A percentile compares a stretch with the other conserved stretches of the same genome.
Evolutionary conservation across 306 rosid species (phyloP).

Genomic region (Pachyrhizus erosus): DNA sequence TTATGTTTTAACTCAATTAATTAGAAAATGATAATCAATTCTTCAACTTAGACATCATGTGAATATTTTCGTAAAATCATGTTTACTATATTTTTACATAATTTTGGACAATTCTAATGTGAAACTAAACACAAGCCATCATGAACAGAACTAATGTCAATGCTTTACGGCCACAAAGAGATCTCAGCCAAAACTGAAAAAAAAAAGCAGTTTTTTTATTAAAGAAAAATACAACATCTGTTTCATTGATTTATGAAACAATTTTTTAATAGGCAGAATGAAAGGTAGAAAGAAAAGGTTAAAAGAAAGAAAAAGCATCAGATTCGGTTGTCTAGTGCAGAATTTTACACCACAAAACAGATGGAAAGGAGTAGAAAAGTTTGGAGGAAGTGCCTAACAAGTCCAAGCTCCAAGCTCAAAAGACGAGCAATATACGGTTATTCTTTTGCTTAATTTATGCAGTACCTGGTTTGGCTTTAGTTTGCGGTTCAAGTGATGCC

Average conservation of each 20-base stretch:
- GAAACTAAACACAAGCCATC: not conserved
- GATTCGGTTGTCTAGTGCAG: constrained; percentile 57
- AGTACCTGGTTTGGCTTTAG: constrained; percentile 20
- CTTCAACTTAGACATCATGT: not conserved
- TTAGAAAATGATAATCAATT: not conserved
- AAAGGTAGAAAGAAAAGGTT: not conserved
- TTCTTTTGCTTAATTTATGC: constrained; percentile 20
- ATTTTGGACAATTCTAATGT: not conserved
- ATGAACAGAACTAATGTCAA: not conserved
- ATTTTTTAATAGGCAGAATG: not conserved
- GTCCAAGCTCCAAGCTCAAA: not conserved
- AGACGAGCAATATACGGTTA: not conserved
- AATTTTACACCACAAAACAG: constrained; percentile 40
- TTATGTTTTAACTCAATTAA: not conserved
- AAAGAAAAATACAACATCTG: not conserved
- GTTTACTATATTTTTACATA: not conserved
- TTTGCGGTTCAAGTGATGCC: constrained; percentile 44
- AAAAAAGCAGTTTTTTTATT: not conserved
- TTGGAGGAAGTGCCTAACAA: constrained; percentile 25
- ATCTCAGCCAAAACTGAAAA: not conserved
- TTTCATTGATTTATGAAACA: not conserved
- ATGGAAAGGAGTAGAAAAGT: constrained; percentile 12
- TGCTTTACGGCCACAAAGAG: not conserved
- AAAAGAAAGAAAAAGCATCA: constrained; percentile 34
- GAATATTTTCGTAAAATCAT: too few species aligned